Evolutionary conservation across 1,284 basidiomycete genomes (phyloP).

Genomic region (Pisolithus thermaeus): DNA sequence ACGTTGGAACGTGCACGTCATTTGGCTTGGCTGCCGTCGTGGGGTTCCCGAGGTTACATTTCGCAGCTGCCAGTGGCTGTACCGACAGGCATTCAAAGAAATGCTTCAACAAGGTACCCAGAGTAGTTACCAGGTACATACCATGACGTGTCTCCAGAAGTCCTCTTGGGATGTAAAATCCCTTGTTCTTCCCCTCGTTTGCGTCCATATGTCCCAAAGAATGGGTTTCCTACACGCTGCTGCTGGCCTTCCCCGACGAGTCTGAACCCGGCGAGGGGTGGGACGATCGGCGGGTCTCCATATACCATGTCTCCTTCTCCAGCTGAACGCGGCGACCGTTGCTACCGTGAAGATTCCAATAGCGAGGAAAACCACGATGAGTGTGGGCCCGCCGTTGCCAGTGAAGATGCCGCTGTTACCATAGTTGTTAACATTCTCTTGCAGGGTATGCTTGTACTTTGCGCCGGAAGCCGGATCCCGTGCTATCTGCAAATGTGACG

Average conservation of each 20-base stretch:
- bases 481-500: neutral
- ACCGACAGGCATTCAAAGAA: slow-evolving; percentile 1
- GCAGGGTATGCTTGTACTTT: neutral
- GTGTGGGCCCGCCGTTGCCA: slow-evolving; percentile 34
- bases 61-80: neutral
- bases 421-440: neutral
- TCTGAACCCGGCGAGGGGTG: neutral
- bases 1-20: neutral
- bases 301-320: slow-evolving; percentile 31
- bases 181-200: neutral
- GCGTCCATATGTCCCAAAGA: slow-evolving; percentile 39
- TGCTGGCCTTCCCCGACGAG: neutral
- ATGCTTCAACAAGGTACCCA: too few species aligned
- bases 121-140: slow-evolving; percentile 10
- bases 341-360: slow-evolving; percentile 40
- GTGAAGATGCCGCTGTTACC: slow-evolving; percentile 18
- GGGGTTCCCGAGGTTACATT: too few species aligned
- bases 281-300: slow-evolving; percentile 7
- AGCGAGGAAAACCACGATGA: slow-evolving; percentile 47
- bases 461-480: neutral
- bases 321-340: slow-evolving; percentile 39
- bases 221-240: slow-evolving; percentile 28
- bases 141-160: slow-evolving; percentile 28
- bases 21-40: neutral
- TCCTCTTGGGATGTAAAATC: neutral